Conservation (phyloP, 2,329 filamentous ascomycete species). For the Verticillium albo-atrum region DNA sequence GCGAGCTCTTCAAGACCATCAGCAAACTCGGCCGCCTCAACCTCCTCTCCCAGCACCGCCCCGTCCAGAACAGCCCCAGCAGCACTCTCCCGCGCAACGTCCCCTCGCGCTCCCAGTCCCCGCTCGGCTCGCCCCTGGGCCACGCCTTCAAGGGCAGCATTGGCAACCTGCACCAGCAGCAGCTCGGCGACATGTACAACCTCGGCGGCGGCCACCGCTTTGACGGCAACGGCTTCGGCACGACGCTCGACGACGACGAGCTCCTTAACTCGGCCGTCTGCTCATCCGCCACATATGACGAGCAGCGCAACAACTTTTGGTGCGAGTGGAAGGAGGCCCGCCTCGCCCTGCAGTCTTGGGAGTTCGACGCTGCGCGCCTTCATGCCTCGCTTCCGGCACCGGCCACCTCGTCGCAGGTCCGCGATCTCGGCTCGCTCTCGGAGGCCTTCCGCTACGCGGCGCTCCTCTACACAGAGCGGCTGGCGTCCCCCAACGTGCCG, state of each 20-base stretch:
- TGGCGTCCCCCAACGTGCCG: slow-evolving; percentile 71
- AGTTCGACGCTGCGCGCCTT: slow-evolving; percentile 58
- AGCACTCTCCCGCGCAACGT: slow-evolving; percentile 13
- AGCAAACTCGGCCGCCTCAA: slow-evolving; percentile 81
- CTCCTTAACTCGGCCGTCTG: slow-evolving; percentile 34
- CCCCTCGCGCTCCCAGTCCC: slow-evolving; percentile 29
- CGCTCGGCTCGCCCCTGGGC: slow-evolving; percentile 34
- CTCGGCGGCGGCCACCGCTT: slow-evolving; percentile 53
- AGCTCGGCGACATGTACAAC: slow-evolving; percentile 23
- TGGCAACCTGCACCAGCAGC: slow-evolving; percentile 19
- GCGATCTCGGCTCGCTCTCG: slow-evolving; percentile 76
- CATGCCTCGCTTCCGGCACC: slow-evolving; percentile 44
- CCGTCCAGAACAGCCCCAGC: slow-evolving; percentile 36
- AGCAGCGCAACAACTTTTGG: slow-evolving; percentile 69
- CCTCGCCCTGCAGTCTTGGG: slow-evolving; percentile 73
- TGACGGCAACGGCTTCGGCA: slow-evolving; percentile 63
- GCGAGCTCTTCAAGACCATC: slow-evolving; percentile 80
- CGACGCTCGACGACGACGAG: slow-evolving; percentile 52
- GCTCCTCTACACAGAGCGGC: slow-evolving; percentile 82
- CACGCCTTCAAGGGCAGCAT: slow-evolving; percentile 35
- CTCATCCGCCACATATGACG: slow-evolving; percentile 45
- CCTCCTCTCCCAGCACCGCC: slow-evolving; percentile 68
- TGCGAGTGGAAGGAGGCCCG: slow-evolving; percentile 80
- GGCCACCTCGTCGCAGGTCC: slow-evolving; percentile 57
- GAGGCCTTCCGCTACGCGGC: slow-evolving; percentile 89